Conservation (phyloP, 352 stramenopile species). For the Pythium rhizo-oryzae region DNA sequence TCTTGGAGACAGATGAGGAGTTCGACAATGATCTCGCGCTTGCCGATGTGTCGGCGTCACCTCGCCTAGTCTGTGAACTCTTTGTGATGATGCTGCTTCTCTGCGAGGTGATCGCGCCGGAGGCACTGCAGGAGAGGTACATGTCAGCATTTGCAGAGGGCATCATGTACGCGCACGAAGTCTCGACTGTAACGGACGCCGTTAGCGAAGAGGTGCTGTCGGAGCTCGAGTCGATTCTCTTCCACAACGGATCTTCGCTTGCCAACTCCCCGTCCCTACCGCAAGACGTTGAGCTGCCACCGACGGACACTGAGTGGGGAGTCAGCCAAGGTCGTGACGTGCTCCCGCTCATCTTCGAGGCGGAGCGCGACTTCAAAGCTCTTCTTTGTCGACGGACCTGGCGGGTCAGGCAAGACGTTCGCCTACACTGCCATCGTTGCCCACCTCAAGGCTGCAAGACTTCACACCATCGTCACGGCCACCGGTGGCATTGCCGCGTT, state of each 20-base stretch:
- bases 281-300: slow-evolving; percentile 7
- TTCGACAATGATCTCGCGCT: slow-evolving; percentile 24
- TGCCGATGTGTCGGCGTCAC: slow-evolving; percentile 15
- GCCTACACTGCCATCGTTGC: slow-evolving; percentile 33
- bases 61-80: slow-evolving; percentile 32
- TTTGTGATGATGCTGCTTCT: slow-evolving; percentile 35
- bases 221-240: slow-evolving; percentile 9
- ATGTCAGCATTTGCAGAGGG: slow-evolving; percentile 17
- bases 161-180: slow-evolving; percentile 2
- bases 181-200: slow-evolving; percentile 1
- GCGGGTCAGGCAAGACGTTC: slow-evolving; percentile 40
- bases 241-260: slow-evolving; percentile 17
- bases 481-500: slow-evolving; percentile 35
- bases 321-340: slow-evolving; percentile 1
- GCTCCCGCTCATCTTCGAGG: slow-evolving; percentile 11
- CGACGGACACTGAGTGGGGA: slow-evolving; percentile 14
- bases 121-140: slow-evolving; percentile 23
- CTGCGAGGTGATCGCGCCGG: background rate
- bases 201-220: slow-evolving; percentile 8
- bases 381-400: slow-evolving; percentile 37
- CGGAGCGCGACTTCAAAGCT: slow-evolving; percentile 15
- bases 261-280: slow-evolving; percentile 10
- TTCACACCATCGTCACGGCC: slow-evolving; percentile 25
- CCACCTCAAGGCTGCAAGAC: slow-evolving; percentile 19
- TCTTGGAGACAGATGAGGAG: slow-evolving; percentile 29